Percentiles rank a stretch among this genome's conserved stretches.
phyloP scores from a whole-genome alignment of 371 early-diverging fungal species.

The Circinella umbellata region DNA sequence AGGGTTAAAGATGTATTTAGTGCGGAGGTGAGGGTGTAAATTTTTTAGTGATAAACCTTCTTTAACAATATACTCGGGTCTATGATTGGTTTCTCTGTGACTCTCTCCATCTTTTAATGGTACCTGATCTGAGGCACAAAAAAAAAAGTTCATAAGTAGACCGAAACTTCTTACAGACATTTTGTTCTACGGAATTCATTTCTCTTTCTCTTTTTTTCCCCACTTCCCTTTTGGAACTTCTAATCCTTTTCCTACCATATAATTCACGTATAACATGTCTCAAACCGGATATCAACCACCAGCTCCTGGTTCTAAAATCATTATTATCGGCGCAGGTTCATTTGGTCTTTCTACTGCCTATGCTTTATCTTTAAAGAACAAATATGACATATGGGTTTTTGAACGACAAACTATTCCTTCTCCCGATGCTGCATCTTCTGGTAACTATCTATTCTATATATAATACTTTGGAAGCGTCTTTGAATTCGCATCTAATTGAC shows the following conservation, averaged over 20 bases:
- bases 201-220: neutral
- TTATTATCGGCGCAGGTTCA: constrained; percentile 58
- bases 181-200: neutral
- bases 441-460: constrained; percentile 18
- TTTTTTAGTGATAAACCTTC: neutral
- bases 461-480: too few species aligned
- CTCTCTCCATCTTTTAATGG: neutral
- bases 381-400: constrained; percentile 43
- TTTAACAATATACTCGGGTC: neutral
- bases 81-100: constrained; percentile 1
- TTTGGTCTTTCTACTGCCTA: constrained; percentile 59
- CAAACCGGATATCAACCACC: constrained; percentile 15
- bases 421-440: constrained; percentile 49
- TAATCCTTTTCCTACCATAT: neutral
- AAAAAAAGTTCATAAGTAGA: neutral
- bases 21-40: neutral
- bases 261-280: neutral
- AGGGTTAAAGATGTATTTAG: neutral
- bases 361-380: constrained; percentile 35
- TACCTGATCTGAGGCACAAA: neutral
- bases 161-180: neutral
- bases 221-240: neutral
- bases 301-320: constrained; percentile 38
- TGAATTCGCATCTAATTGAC: too few species aligned
- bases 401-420: constrained; percentile 50